Base-by-base conservation (phyloP, 345 rosid genomes). In the Physaria fendleri region DNA sequence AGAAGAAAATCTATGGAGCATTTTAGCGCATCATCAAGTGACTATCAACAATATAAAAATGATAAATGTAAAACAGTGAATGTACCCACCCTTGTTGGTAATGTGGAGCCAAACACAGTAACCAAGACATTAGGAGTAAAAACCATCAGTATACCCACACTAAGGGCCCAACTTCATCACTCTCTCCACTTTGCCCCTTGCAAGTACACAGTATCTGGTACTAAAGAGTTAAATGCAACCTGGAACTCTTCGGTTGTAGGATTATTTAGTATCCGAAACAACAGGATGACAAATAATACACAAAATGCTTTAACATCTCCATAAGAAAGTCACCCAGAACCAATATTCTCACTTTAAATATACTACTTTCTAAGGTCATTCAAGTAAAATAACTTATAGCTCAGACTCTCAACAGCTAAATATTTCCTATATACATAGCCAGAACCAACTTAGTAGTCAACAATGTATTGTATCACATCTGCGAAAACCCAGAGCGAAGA, bases 41-140 rank as follows among this genome's bases (percentile, higher is more conserved):
- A n/a, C n/a, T n/a, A n/a, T n/a, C n/a, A n/a, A n/a, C n/a, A n/a
- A n/a, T n/a, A n/a, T n/a, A n/a, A n/a, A n/a, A n/a, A n/a, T n/a
- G n/a, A n/a, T n/a, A n/a, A n/a, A n/a, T n/a, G n/a, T n/a, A 49
- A 47, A 43, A 58, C 23, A 41, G 59, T 17, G 4, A 64, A 34
- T 24, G 43, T 49, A 80, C 99, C 75, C 72, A 93, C 99, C 16
- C 88, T 84, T 42, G 84, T 73, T 13, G 97, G 96, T 78, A 87
- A 71, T 50, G 79, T 76, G 52, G 96, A 85, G 28, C 83, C 84
- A 63, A 94, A 85, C 22, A 85, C 76, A 46, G 78, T 78, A 71
- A 86, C 71, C 47, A 94, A 68, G 22, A 77, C 77, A 56, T 85
- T 85, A n/a, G 97, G 80, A 55, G 82, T 73, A 57, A 90, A 87